Percentiles rank a stretch among this genome's conserved stretches.
These are phyloP conservation scores for Mucor sp. DNA, from an alignment of 371 early-diverging fungal species.

Conservation along the genomic window DNA sequence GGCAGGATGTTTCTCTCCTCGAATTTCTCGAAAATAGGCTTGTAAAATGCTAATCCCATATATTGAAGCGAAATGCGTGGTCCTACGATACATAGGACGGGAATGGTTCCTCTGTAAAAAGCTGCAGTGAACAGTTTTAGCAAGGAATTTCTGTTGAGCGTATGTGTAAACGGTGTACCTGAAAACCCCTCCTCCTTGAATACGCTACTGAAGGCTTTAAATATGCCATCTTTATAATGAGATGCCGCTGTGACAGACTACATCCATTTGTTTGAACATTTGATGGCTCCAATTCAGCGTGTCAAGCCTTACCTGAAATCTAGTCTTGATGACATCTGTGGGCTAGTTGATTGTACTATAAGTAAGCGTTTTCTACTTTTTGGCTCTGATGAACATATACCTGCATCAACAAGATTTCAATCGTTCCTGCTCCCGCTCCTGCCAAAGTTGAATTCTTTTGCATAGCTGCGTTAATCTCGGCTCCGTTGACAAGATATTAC, in stretches of 20 bases:
- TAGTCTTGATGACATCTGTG: constrained; percentile 47
- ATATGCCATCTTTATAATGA: constrained; percentile 41
- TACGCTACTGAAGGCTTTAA: constrained; percentile 33
- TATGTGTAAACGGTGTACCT: constrained; percentile 11
- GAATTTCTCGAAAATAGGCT: constrained; percentile 53
- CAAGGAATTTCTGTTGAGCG: no score
- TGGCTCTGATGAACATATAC: background rate
- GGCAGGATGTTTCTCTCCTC: constrained; percentile 41
- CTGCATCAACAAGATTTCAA: constrained; percentile 34
- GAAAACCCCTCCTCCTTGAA: constrained; percentile 32
- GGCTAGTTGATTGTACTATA: constrained; percentile 23
- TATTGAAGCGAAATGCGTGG: constrained; percentile 55
- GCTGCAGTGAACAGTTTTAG: constrained; percentile 14
- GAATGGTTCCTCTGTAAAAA: constrained; percentile 52
- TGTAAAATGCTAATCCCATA: constrained; percentile 53
- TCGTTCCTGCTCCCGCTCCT: constrained; percentile 33
- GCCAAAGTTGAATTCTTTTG: constrained; percentile 33
- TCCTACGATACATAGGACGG: constrained; percentile 54
- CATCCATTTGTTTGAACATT: background rate
- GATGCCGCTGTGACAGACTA: constrained; percentile 33
- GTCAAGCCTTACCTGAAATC: constrained; percentile 37
- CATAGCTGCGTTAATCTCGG: background rate
- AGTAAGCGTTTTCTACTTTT: no score
- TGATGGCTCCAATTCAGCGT: background rate
- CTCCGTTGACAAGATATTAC: no score